Base-by-base conservation (phyloP, 495 filamentous ascomycete genomes). In the Penicillium longicatenatum region DNA sequence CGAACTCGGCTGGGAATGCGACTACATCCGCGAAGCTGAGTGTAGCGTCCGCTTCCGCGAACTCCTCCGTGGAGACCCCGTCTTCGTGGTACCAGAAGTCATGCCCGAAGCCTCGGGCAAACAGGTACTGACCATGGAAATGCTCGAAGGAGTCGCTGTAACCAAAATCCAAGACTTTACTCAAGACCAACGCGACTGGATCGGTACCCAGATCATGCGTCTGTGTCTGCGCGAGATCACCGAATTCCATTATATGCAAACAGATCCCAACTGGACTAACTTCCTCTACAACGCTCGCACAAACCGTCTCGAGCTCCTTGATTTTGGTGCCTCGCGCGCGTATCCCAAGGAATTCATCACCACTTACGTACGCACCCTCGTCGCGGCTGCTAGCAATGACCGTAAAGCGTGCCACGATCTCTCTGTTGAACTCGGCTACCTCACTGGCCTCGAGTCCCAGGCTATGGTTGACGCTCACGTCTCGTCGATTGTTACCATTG, bases 181-280 rank as follows among this genome's bases (percentile, higher is more conserved):
- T 6, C 95, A 97, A 69, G 79, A 79, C 29, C 90, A 97, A 65
- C 85, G 85, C 50, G 92, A 98, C 78, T 97, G 92, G 86, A 80
- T 83, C 54, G 94, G 94, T 47, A 94, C 89, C 3, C 90, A 97
- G 65, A 90, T 98, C 62, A 80, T 98, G 50, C 90, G 92, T 11
- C 84, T 98, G 17, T 97, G 94, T 67, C 83, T 98, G 35, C 89
- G 93, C 48, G 94, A 98, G 71, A 92, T 98, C 65, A 84, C 82
- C 53, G 90, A 97, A 64, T 98, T 97, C 79, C 83, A 79, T 43
- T 98, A 94, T 79, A 98, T 98, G 94, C 94, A 98, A 75, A 98
- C 94, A 24, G 94, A 98, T 74, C 94, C 94, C 19, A 98, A 98
- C 79, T 98, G 95, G 94, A 98, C 95, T n/a, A 98, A 98, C 69